Evolutionary conservation across 148 eudicot species (phyloP).

Genomic region (Euryodendron excelsum): DNA sequence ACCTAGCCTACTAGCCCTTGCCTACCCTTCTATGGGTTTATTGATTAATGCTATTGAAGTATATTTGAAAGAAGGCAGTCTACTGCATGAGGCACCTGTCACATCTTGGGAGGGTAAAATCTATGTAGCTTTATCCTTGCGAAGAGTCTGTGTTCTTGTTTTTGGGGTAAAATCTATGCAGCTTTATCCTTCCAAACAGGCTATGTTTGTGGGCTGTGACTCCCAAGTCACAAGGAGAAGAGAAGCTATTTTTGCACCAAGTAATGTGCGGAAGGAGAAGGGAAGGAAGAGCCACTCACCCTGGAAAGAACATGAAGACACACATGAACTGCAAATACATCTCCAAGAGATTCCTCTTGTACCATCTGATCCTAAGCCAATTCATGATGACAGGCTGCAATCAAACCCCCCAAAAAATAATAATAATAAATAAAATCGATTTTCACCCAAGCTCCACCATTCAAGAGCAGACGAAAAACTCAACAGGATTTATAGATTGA

Average conservation of each 20-base stretch:
- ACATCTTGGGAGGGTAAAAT: no score
- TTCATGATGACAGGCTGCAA: slow-evolving; percentile 84
- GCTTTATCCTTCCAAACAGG: no score
- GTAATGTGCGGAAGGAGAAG: neutral
- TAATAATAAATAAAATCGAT: neutral
- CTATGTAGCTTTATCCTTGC: no score
- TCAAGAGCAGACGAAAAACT: neutral
- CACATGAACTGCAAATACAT: slow-evolving; percentile 86
- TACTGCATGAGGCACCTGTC: no score
- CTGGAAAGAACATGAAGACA: slow-evolving; percentile 86
- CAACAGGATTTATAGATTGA: neutral
- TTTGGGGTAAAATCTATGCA: no score
- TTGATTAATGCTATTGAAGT: neutral
- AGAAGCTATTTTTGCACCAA: no score
- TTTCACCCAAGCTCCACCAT: neutral
- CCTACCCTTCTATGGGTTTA: neutral
- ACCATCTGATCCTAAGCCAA: slow-evolving; percentile 91
- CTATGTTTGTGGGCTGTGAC: no score
- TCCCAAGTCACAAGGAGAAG: no score
- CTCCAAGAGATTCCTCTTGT: slow-evolving; percentile 62
- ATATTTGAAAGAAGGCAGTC: no score
- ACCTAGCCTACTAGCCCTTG: no score
- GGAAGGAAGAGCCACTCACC: slow-evolving; percentile 41
- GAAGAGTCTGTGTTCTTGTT: no score
- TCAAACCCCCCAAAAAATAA: neutral